Evolutionary conservation across 2,329 filamentous ascomycete genomes (phyloP), one percentile per base, ranked within the genome.

Genomic region (Akanthomyces muscarius): DNA sequence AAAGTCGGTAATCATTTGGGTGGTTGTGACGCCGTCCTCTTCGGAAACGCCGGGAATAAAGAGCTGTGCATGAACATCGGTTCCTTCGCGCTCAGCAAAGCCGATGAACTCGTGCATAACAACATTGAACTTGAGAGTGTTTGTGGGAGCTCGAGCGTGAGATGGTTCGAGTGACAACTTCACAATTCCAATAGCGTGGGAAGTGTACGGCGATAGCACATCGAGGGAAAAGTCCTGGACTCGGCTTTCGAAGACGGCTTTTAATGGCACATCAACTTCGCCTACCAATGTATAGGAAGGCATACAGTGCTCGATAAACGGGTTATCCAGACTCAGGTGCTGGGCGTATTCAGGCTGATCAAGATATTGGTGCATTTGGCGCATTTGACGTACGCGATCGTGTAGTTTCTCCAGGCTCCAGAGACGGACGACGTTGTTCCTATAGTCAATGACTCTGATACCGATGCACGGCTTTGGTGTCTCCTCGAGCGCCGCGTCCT

Each of bases 21-120:
- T 98, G 1, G 94, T 97, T 1, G 95, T 97, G 51, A 94, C 92
- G 10, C 94, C 93, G 64, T 91, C 92, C 72, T 94, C 90, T 66
- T 95, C 93, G 0, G 91, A 93, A 13, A 96, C 85, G 8, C 92
- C 92, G 6, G 95, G 92, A 44, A 99, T 88, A 72, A 97, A 98
- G n/a, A 99, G 85, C 75, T 98, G 93, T 1, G 92, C 95, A 75
- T 99, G 95, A 33, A 99, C 92, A 68, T 97, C 90, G 0, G 91
- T 96, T 16, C 95, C 95, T 78, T 99, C 95, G 66, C 94, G 87
- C 76, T 99, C 95, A 0, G 95, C 90, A 69, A 99, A 99, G 1
- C 95, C 95, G 42, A 95, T 79, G 77, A 99, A 86, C 72, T 98
- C 92, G 71, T 96, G 93, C 91, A 99, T 97, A 38, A 98, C 93